Evolutionary conservation across 78 protist species (phyloP), one percentile per base, ranked within the genome.

Genomic region (Dictyostelium purpureum): DNA sequence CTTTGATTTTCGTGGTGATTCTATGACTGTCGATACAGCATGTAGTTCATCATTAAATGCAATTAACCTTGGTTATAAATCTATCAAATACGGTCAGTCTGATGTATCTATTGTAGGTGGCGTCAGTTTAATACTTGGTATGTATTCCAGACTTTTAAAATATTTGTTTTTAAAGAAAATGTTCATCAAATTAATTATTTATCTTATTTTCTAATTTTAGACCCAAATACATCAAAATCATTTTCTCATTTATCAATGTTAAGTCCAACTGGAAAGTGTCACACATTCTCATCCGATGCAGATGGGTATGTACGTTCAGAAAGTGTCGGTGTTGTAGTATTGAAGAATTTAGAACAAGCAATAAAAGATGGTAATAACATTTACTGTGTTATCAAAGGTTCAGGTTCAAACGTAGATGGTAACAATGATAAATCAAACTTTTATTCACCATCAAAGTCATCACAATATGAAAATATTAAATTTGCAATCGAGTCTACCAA

Each of bases 261-360:
- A 21, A 59, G 96, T 18, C 92, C 76, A 2, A 51, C 21, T 9
- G 97, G 96, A 4, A 71, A 73, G 18, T 97, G 97, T 45, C 24
- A 92, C 19, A 73, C 95, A 37, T 96, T 95, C 40, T 97, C 94
- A 69, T 63, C 79, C 1, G 16, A 47, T 11, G 98, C 99, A 18
- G 88, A 97, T 65, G 99, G 99, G 26, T 97, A 81, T 82, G 93
- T 49, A 9, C 94, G 99, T 49, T 71, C 76, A 35, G 99, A 97
- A 71, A 97, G 97, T 49, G 85, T 63, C 16, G 96, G 94, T 43
- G 54, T 63, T 7, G 43, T 96, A n/a, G 42, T 97, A 4, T 54
- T 97, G 18, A 47, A 88, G 26, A 38, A 59, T 19, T 59, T 42
- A 1, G 31, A 43, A 0, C 71, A 54, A 6, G 94, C 94, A 5